A percentile compares a stretch with the other conserved stretches of the same genome.
phyloP scores from a whole-genome alignment of 805 yeast species.

The Groenewaldozyma tartarivorans region DNA sequence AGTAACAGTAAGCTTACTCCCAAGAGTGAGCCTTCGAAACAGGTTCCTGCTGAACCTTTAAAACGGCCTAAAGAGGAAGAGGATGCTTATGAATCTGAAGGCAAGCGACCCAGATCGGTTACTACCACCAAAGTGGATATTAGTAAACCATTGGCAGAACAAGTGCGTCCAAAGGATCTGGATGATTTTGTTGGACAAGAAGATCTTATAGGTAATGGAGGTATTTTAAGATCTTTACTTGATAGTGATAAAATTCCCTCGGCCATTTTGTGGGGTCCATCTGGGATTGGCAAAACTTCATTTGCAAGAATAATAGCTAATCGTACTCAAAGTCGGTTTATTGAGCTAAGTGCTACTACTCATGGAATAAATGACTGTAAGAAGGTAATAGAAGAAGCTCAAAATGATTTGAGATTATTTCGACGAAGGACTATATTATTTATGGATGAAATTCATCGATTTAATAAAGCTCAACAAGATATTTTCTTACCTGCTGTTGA shows the following conservation, averaged over 20 bases:
- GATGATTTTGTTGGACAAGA: slow-evolving; percentile 76
- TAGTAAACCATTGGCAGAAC: slow-evolving; percentile 56
- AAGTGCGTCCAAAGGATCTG: slow-evolving; percentile 66
- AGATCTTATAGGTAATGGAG: slow-evolving; percentile 57
- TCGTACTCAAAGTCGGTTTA: slow-evolving; percentile 37
- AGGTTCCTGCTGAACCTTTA: background rate
- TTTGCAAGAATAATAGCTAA: slow-evolving; percentile 63
- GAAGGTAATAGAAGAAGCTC: slow-evolving; percentile 45
- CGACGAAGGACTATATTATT: slow-evolving; percentile 59
- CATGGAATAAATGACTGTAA: slow-evolving; percentile 59
- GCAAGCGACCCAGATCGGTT: background rate
- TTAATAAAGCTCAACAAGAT: slow-evolving; percentile 82
- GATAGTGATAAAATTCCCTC: slow-evolving; percentile 51
- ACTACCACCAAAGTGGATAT: slow-evolving; percentile 1
- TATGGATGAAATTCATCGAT: slow-evolving; percentile 89
- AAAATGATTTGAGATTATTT: slow-evolving; percentile 36
- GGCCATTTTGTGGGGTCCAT: slow-evolving; percentile 88
- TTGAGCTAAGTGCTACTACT: slow-evolving; percentile 80
- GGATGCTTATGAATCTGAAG: background rate
- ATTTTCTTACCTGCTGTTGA: slow-evolving; percentile 76
- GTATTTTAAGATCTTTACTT: slow-evolving; percentile 58
- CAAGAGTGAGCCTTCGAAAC: background rate
- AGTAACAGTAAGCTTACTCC: background rate
- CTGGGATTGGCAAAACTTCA: slow-evolving; percentile 93
- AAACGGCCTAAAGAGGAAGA: background rate